Evolutionary conservation across 768 basidiomycete species (phyloP), one percentile per base, ranked within the genome.

Genomic region (Naganishia vaughanmartiniae): DNA sequence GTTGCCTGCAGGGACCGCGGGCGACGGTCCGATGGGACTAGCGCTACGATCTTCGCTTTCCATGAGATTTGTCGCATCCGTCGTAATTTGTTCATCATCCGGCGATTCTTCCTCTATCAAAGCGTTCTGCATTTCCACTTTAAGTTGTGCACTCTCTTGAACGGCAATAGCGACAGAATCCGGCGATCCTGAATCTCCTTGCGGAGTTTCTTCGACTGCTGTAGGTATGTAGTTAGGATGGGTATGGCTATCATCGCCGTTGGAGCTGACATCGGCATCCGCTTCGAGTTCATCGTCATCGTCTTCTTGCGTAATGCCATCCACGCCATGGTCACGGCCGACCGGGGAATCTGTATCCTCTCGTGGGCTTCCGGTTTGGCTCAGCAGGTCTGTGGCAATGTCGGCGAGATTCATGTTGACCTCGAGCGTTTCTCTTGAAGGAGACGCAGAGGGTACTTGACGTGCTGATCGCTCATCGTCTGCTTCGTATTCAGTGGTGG

Each of bases 401-500:
- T 58, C 34, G 1, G 31, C 34, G 24, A 26, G 21, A 34, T 21
- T n/a, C 48, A 34, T 24, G 31, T 28, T n/a, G 11, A 3, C n/a
- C n/a, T n/a, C n/a, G 24, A 39, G n/a, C 19, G 57, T 58, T 31
- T 36, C 34, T n/a, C 21, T 58, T 42, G 39, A 42, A 28, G 26
- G 60, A 24, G 60, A 14, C 2, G 36, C 28, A 7, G 60, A 63
- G 6, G 15, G 30, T 15, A 26, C 6, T 30, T 12, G 24, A 12
- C 14, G 24, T 2, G 60, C 39, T 42, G n/a, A 26, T 63, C 11
- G 24, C 39, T 42, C 36, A 12, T 45, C 26, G 39, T 63, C 60
- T 19, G 60, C 36, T 45, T 63, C 60, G 46, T 46, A 63, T 34
- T 63, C 60, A 26, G 42, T 30, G 26, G 24, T 28, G 39, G 42